A percentile compares a stretch with the other conserved stretches of the same genome.
These are phyloP conservation scores for Phytophthora sansomeana DNA, from an alignment of 352 stramenopile species.

Conservation along the genomic window DNA sequence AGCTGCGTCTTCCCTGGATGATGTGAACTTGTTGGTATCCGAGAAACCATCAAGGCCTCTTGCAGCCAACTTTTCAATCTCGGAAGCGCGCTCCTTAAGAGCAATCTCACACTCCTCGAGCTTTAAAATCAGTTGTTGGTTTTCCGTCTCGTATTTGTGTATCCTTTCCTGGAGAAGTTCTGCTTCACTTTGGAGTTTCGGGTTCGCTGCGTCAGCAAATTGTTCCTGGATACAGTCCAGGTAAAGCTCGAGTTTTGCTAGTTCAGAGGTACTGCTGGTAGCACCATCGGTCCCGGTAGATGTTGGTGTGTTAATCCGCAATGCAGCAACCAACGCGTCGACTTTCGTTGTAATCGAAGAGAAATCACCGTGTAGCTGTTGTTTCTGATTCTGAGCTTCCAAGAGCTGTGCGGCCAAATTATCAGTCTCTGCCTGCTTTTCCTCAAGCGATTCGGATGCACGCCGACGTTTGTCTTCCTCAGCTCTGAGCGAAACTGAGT, in stretches of 20 bases:
- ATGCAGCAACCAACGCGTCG: conserved; percentile 9
- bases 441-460: conserved; percentile 7
- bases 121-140: conserved; percentile 27
- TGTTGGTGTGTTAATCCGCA: conserved; percentile 15
- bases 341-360: conserved; percentile 28
- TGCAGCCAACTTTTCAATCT: conserved; percentile 31
- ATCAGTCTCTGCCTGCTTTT: conserved; percentile 14
- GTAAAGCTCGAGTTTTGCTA: conserved; percentile 25
- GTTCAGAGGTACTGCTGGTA: neutral
- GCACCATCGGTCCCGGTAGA: conserved; percentile 2
- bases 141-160: conserved; percentile 33
- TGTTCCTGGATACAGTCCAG: conserved; percentile 34
- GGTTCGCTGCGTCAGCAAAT: conserved; percentile 14
- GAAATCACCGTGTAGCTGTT: conserved; percentile 28
- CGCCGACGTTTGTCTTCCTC: conserved; percentile 24
- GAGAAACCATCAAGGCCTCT: conserved; percentile 11
- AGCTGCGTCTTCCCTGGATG: conserved; percentile 20
- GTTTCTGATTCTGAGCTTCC: conserved; percentile 10
- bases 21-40: conserved; percentile 20
- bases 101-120: conserved; percentile 40
- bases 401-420: conserved; percentile 21
- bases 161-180: conserved; percentile 31
- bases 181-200: conserved; percentile 21
- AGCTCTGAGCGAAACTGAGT: conserved; percentile 23
- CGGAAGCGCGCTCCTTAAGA: conserved; percentile 29